A percentile compares a stretch with the other conserved stretches of the same genome.
These are phyloP conservation scores for Rhizopogon vesiculosus DNA, from an alignment of 768 basidiomycete genomes.

Conservation along the genomic window DNA sequence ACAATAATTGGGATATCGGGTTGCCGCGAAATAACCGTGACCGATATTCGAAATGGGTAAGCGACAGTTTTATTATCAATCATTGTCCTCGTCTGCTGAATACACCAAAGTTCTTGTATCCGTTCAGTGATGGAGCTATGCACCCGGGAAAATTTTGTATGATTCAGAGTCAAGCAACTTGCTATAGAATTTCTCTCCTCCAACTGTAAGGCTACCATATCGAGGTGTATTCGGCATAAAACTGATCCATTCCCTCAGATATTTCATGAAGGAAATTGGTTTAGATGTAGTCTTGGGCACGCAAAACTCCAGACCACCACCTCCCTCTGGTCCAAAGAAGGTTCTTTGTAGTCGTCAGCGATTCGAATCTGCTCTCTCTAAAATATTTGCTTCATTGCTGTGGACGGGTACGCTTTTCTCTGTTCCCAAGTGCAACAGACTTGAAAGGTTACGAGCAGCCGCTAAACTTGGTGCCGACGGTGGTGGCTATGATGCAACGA, in stretches of 20 bases:
- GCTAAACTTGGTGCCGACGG: constrained; percentile 3
- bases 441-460: neutral
- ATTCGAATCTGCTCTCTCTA: constrained; percentile 1
- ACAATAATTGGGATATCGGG: constrained; percentile 2
- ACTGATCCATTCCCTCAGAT: neutral
- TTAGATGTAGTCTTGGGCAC: neutral
- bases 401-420: constrained; percentile 6
- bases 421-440: neutral
- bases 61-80: neutral
- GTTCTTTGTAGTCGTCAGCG: neutral
- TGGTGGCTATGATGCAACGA: constrained; percentile 5
- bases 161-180: neutral
- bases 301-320: neutral
- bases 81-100: neutral
- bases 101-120: neutral
- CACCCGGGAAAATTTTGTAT: neutral
- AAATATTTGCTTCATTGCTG: constrained; percentile 1
- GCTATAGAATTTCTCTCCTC: neutral
- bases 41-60: neutral
- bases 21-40: neutral
- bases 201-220: neutral
- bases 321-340: neutral
- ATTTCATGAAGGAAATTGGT: neutral
- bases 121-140: neutral
- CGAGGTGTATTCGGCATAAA: neutral